These are phyloP conservation scores for Blepharisma stoltei DNA, from an alignment of 73 alveolate genomes.

Conservation along the genomic window DNA sequence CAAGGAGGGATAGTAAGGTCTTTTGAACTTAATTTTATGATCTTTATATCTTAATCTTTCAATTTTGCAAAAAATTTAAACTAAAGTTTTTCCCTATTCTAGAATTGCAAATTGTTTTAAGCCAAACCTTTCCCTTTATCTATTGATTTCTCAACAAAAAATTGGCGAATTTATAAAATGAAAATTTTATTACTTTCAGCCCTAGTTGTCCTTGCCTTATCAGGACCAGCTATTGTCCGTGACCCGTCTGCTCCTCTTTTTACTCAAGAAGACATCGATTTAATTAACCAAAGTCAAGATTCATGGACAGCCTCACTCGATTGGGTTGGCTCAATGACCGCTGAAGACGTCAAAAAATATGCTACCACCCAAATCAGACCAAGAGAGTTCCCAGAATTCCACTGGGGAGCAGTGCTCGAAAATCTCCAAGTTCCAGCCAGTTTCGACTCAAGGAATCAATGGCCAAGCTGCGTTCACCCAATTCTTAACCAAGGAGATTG, in stretches of 20 bases:
- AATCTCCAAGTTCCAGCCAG: neutral
- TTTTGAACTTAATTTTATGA: too few relatives aligned
- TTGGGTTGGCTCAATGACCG: neutral
- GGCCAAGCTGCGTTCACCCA: neutral
- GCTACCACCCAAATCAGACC: neutral
- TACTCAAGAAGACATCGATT: neutral
- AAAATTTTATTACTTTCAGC: neutral
- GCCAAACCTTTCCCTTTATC: too few relatives aligned
- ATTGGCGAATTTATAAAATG: neutral
- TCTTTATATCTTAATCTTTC: too few relatives aligned
- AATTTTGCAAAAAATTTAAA: too few relatives aligned
- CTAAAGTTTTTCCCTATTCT: too few relatives aligned
- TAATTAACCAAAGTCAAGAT: neutral
- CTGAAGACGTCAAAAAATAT: neutral
- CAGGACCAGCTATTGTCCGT: neutral
- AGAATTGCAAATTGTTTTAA: too few relatives aligned
- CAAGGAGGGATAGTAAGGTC: too few relatives aligned
- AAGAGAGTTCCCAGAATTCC: neutral
- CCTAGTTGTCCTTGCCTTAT: neutral
- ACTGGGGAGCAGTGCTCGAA: neutral
- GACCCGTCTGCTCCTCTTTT: neutral
- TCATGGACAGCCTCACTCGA: conserved; percentile 3
- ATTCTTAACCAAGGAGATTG: conserved; percentile 48
- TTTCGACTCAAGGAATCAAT: neutral
- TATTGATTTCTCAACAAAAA: too few relatives aligned